Conservation (phyloP, 2,329 filamentous ascomycete species). For the Fusarium sp. region DNA sequence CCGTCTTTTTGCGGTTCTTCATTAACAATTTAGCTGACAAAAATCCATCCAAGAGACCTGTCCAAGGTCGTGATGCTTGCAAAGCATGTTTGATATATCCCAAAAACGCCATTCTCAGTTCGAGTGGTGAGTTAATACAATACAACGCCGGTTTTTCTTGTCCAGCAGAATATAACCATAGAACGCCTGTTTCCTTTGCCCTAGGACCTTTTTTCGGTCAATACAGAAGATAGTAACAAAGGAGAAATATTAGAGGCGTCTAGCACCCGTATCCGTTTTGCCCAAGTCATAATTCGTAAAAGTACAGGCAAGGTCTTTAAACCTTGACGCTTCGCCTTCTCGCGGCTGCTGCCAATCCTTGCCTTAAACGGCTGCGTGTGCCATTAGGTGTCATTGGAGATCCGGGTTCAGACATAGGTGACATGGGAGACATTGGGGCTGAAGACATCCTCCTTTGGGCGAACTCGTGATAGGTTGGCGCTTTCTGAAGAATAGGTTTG, state of each 20-base stretch:
- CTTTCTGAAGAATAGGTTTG: constrained; percentile 35
- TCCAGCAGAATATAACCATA: constrained; percentile 31
- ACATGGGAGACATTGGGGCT: constrained; percentile 41
- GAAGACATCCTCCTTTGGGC: constrained; percentile 52
- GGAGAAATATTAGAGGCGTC: constrained; percentile 33
- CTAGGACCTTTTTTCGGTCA: constrained; percentile 25
- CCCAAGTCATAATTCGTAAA: constrained; percentile 39
- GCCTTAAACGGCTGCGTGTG: constrained; percentile 37
- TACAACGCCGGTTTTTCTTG: constrained; percentile 37
- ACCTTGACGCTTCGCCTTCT: constrained; percentile 54
- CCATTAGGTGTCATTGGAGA: constrained; percentile 41
- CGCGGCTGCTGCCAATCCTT: constrained; percentile 38
- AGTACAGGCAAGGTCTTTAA: constrained; percentile 34
- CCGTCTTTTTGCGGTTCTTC: constrained; percentile 29
- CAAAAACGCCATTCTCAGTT: constrained; percentile 35
- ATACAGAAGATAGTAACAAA: constrained; percentile 30
- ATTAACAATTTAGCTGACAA: constrained; percentile 40
- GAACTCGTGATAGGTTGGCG: constrained; percentile 60
- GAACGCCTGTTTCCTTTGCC: constrained; percentile 25
- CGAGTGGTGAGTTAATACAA: constrained; percentile 29
- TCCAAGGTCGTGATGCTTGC: constrained; percentile 34
- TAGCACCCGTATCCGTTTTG: constrained; percentile 27
- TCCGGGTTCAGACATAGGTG: constrained; percentile 40
- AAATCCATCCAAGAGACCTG: constrained; percentile 31
- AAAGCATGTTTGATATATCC: constrained; percentile 32